A percentile compares a stretch with the other conserved stretches of the same genome.
Conservation (phyloP, 768 basidiomycete genomes). For the Zangia roseola region DNA sequence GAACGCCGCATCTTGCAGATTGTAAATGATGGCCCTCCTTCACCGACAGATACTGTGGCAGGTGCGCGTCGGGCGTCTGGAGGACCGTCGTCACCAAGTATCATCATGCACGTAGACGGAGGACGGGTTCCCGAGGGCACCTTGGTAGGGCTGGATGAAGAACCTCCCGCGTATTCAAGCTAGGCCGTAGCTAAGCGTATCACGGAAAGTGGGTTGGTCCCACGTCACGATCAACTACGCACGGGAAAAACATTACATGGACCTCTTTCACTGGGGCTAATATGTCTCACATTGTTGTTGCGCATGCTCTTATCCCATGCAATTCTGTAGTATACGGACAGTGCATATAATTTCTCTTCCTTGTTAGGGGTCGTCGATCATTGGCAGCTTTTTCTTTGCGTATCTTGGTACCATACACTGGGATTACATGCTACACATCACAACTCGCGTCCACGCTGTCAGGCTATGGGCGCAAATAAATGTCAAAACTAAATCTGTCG, state of each 20-base stretch:
- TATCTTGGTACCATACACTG: constrained; percentile 5
- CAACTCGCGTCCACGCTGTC: too few species aligned
- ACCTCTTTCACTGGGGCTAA: constrained; percentile 16
- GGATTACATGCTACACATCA: background rate
- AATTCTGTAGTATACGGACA: constrained; percentile 18
- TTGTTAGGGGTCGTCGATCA: background rate
- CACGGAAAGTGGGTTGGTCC: constrained; percentile 3
- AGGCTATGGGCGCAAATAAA: too few species aligned
- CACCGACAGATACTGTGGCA: constrained; percentile 15
- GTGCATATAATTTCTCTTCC: constrained; percentile 9
- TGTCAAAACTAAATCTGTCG: too few species aligned
- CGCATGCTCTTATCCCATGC: constrained; percentile 6
- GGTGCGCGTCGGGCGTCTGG: background rate
- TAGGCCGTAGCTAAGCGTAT: background rate
- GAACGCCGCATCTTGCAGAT: constrained; percentile 31
- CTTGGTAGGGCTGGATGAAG: background rate
- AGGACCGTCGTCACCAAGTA: constrained; percentile 1
- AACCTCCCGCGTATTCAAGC: constrained; percentile 28
- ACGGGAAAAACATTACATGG: constrained; percentile 8
- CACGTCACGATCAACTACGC: constrained; percentile 14
- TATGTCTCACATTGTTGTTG: constrained; percentile 3
- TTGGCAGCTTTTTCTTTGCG: background rate
- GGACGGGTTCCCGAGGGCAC: constrained; percentile 12
- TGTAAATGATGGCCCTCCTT: constrained; percentile 22
- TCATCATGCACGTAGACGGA: constrained; percentile 30